Percentiles rank a stretch among this genome's conserved stretches.
phyloP scores from a whole-genome alignment of 306 rosid genomes.

The Citrullus mucosospermus region DNA sequence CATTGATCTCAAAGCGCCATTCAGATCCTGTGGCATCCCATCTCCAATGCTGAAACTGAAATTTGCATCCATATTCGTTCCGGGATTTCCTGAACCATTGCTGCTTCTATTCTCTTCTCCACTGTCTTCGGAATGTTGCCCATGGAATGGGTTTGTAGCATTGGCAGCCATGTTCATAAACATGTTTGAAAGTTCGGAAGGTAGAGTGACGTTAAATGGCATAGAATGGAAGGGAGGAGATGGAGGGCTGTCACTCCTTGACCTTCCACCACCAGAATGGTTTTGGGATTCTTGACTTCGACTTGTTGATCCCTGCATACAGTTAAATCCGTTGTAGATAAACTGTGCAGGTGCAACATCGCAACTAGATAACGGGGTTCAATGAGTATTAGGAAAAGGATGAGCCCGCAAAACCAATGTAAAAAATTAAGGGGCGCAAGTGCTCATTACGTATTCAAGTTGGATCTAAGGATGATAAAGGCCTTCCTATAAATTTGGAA shows the following conservation, averaged over 20 bases:
- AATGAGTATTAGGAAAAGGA: not conserved
- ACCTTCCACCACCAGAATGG: slow-evolving; percentile 32
- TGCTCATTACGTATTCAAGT: not conserved
- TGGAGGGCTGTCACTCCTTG: slow-evolving; percentile 33
- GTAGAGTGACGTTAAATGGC: slow-evolving; percentile 33
- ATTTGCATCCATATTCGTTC: slow-evolving; percentile 32
- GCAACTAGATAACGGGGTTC: not conserved
- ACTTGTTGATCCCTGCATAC: slow-evolving; percentile 23
- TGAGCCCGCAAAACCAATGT: not conserved
- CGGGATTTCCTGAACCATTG: slow-evolving; percentile 29
- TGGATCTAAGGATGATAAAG: not conserved
- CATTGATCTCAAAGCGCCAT: slow-evolving; percentile 49
- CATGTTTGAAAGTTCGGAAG: slow-evolving; percentile 40
- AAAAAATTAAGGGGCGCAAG: not conserved
- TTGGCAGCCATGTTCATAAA: slow-evolving; percentile 52
- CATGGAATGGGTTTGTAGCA: slow-evolving; percentile 24
- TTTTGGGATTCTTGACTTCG: slow-evolving; percentile 25
- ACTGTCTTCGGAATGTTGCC: slow-evolving; percentile 30
- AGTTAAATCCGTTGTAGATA: not conserved
- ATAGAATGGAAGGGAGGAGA: slow-evolving; percentile 37
- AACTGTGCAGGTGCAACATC: not conserved
- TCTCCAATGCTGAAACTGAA: slow-evolving; percentile 42
- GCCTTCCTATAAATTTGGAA: not conserved
- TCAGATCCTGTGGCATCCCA: slow-evolving; percentile 49
- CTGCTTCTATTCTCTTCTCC: slow-evolving; percentile 21